Percentiles rank a stretch among this genome's conserved stretches.
phyloP scores from a whole-genome alignment of 768 basidiomycete genomes.

The Nevesoporus exiguus region DNA sequence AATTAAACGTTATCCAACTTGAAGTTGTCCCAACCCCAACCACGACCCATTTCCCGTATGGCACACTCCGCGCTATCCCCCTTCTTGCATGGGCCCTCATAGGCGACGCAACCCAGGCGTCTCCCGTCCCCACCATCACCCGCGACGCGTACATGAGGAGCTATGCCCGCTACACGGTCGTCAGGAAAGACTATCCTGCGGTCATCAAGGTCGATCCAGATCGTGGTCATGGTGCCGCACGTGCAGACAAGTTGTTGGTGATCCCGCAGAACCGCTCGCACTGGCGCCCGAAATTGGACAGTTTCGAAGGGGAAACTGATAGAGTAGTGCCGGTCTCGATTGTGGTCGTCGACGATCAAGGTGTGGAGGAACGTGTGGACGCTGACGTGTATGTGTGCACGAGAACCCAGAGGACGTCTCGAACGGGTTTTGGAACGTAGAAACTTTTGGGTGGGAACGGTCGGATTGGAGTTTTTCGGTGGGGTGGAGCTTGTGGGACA shows the following conservation, averaged over 20 bases:
- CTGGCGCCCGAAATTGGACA: not conserved
- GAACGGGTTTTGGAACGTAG: not conserved
- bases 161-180: not conserved
- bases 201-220: not conserved
- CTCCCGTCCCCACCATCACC: not conserved
- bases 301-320: slow-evolving; percentile 1
- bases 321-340: not conserved
- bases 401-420: not conserved
- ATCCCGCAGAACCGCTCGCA: not conserved
- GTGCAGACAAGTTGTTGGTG: not conserved
- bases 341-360: not conserved
- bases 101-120: not conserved
- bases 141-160: not conserved
- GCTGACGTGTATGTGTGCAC: not conserved
- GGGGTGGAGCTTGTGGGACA: not conserved
- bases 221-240: not conserved
- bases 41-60: not conserved
- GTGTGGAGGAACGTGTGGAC: not conserved
- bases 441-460: not conserved
- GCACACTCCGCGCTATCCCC: not conserved
- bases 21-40: not conserved
- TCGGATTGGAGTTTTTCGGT: not conserved
- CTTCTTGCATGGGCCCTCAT: not conserved
- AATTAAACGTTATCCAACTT: too few species aligned
- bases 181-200: not conserved